Evolutionary conservation across 75 land plant genomes (phyloP).

Genomic region (Gnetum montanum): DNA sequence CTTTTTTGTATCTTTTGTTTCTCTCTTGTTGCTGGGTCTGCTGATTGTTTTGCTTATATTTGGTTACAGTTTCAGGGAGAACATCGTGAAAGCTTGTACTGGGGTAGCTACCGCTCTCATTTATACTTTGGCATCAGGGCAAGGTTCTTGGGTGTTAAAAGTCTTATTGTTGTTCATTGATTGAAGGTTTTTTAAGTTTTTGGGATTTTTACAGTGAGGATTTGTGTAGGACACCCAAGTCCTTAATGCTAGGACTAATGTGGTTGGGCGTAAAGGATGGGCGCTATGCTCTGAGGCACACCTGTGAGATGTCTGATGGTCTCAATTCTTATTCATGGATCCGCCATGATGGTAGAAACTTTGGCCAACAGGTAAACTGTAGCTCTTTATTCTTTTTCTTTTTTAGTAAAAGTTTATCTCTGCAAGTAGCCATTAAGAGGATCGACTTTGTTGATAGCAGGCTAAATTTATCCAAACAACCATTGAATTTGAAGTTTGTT

Average conservation of each 20-base stretch:
- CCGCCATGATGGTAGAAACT: slow-evolving; percentile 77
- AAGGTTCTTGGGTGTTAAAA: slow-evolving; percentile 28
- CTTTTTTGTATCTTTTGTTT: background rate
- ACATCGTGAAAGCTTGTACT: slow-evolving; percentile 79
- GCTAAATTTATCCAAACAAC: background rate
- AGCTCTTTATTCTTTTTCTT: background rate
- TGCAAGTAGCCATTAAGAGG: background rate
- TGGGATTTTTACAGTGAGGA: background rate
- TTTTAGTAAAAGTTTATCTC: no score
- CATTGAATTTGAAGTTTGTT: no score
- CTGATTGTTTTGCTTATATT: background rate
- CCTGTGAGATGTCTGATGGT: slow-evolving; percentile 84
- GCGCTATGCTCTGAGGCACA: slow-evolving; percentile 61
- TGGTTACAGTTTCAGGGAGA: slow-evolving; percentile 75
- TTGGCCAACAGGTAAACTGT: slow-evolving; percentile 60
- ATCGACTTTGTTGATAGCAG: background rate
- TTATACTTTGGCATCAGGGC: slow-evolving; percentile 91
- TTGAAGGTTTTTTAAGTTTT: background rate
- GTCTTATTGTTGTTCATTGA: background rate
- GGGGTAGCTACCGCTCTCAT: slow-evolving; percentile 94
- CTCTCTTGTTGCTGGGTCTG: background rate
- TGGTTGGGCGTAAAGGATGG: slow-evolving; percentile 87
- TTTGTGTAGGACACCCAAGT: slow-evolving; percentile 64
- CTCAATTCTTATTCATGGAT: slow-evolving; percentile 83
- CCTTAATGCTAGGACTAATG: slow-evolving; percentile 87